Base-by-base conservation (phyloP, 352 stramenopile genomes). In the Pythium catenulatum region DNA sequence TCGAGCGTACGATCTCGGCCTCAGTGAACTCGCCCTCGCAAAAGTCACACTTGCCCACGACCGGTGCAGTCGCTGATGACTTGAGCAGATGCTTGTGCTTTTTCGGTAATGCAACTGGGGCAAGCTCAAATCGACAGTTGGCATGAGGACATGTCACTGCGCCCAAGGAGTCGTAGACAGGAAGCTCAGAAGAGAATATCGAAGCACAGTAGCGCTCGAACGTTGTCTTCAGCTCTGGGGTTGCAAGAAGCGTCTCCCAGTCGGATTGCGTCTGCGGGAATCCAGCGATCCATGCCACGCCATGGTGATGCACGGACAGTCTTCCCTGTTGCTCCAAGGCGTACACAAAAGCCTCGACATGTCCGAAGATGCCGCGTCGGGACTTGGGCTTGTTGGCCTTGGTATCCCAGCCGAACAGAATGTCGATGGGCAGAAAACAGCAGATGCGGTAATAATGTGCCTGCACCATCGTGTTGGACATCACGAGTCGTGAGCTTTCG, bases 191-290 rank as follows among this genome's bases (percentile, higher is more conserved):
- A 30, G 72, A 65, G 50, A 90, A 85, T 34, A 88, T 74, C 11
- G 86, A 90, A 1, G 36, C 59, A 52, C 86, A 90, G 72, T 89
- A 90, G 4, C 46, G 14, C 30, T 87, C 56, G 27, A 87, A 90
- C 43, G 17, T 59, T 0, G 5, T 25, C 36, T 72, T 73, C 19
- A 87, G 15, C 8, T 39, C 2, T 5, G 43, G n/a, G 39, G 65
- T 48, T 30, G 2, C 72, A 2, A 86, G 21, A n/a, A 90, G 8
- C 13, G 36, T 9, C 17, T 89, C 77, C 86, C 78, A 89, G 41
- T 90, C 81, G 13, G 43, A 52, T 56, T 89, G 72, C 0, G 86
- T 87, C 37, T 73, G 81, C 21, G 86, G 86, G 6, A 90, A 36
- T 1, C 82, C 82, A 3, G 86, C 82, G 25, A 90, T 66, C 86